Conservation (phyloP, 1,284 basidiomycete genomes). For the Fomes fomentarius region DNA sequence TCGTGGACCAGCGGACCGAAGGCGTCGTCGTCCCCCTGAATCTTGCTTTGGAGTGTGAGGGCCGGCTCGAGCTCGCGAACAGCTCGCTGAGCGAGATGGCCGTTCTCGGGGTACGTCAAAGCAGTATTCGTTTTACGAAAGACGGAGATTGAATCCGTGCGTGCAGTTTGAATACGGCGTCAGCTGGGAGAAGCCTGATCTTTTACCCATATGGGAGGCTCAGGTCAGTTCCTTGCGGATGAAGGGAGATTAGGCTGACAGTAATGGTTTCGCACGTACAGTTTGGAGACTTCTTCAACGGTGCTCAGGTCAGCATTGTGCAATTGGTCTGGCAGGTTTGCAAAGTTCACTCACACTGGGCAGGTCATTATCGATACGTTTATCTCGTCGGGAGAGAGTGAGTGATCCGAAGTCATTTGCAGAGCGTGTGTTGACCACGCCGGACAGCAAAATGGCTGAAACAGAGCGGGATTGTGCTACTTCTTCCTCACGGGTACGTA, state of each 20-base stretch:
- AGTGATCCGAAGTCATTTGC: conserved; percentile 29
- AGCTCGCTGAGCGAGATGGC: conserved; percentile 88
- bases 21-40: conserved; percentile 80
- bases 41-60: conserved; percentile 59
- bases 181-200: conserved; percentile 81
- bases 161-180: conserved; percentile 84
- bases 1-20: conserved; percentile 86
- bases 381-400: conserved; percentile 81
- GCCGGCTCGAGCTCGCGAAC: conserved; percentile 83
- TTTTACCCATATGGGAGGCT: conserved; percentile 90
- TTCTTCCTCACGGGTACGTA: conserved; percentile 72
- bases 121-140: not conserved
- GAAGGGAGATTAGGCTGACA: no score
- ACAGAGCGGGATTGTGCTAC: conserved; percentile 86
- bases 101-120: conserved; percentile 73
- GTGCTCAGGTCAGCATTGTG: conserved; percentile 59
- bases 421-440: conserved; percentile 3
- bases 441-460: conserved; percentile 87
- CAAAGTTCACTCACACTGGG: not conserved
- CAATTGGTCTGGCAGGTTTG: conserved; percentile 1
- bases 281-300: conserved; percentile 94
- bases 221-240: conserved; percentile 51
- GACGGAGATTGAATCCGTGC: conserved; percentile 7
- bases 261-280: no score
- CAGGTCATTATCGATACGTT: conserved; percentile 88